phyloP scores from a whole-genome alignment of 768 basidiomycete species.

The Hirschioporus abietinus region DNA sequence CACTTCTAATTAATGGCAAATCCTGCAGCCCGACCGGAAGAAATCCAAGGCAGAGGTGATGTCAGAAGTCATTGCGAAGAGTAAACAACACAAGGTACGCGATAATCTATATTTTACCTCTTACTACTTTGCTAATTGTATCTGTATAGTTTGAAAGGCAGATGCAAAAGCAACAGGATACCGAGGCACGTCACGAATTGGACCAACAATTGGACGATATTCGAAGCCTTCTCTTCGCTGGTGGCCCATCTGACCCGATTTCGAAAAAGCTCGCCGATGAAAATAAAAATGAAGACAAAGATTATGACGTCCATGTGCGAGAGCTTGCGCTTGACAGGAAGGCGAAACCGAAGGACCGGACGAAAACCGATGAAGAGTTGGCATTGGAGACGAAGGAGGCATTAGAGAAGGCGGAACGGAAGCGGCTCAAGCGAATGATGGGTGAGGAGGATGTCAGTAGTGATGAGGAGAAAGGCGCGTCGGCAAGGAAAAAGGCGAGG shows the following conservation, averaged over 20 bases:
- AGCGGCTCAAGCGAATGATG: constrained; percentile 75
- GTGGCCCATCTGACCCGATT: constrained; percentile 12
- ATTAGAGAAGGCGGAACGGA: constrained; percentile 80
- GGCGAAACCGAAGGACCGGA: constrained; percentile 90
- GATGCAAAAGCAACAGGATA: constrained; percentile 80
- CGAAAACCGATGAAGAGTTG: constrained; percentile 94
- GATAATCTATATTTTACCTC: constrained; percentile 3
- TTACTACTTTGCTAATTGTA: constrained; percentile 12
- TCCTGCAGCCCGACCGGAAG: constrained; percentile 66
- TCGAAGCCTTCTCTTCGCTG: constrained; percentile 62
- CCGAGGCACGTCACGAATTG: constrained; percentile 79
- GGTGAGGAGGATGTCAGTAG: constrained; percentile 65
- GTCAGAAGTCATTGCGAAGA: constrained; percentile 96
- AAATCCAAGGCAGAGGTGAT: constrained; percentile 95
- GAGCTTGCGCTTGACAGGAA: constrained; percentile 91
- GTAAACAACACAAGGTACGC: constrained; percentile 88
- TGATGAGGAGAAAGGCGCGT: constrained; percentile 46
- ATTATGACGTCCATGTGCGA: constrained; percentile 90
- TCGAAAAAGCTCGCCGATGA: constrained; percentile 11
- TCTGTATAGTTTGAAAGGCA: constrained; percentile 73
- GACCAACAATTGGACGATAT: constrained; percentile 85
- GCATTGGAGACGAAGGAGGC: constrained; percentile 84
- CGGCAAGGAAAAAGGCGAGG: constrained; percentile 47
- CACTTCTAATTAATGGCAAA: constrained; percentile 10
- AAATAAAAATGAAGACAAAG: constrained; percentile 39